Conservation (phyloP, 2,329 filamentous ascomycete genomes). For the Chaetomiaceae sp. region DNA sequence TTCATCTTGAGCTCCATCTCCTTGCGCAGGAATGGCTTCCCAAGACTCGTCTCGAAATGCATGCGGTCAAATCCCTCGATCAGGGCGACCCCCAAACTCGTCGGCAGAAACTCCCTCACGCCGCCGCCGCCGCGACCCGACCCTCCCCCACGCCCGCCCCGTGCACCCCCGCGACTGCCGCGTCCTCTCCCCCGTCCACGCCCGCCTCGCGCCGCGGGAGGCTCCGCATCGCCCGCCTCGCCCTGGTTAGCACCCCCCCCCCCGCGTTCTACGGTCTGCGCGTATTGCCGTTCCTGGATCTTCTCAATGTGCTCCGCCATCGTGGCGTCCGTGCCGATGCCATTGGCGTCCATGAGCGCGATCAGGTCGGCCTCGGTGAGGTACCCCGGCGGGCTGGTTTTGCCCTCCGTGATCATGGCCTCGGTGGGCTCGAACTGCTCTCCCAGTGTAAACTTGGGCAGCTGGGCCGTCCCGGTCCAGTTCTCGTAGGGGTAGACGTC, state of each 20-base stretch:
- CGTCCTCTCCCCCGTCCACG: conserved; percentile 47
- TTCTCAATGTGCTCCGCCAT: conserved; percentile 99
- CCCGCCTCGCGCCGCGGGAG: conserved; percentile 35
- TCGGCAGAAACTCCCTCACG: conserved; percentile 87
- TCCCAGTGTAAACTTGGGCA: conserved; percentile 74
- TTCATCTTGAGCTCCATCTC: conserved; percentile 98
- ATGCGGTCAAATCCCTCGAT: conserved; percentile 94
- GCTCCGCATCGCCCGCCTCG: conserved; percentile 36
- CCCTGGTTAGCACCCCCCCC: conserved; percentile 19
- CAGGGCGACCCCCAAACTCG: conserved; percentile 81
- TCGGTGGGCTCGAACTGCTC: conserved; percentile 85
- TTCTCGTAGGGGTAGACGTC: conserved; percentile 96
- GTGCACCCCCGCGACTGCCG: conserved; percentile 43
- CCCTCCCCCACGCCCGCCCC: conserved; percentile 37
- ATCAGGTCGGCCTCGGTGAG: conserved; percentile 95
- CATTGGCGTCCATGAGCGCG: conserved; percentile 95
- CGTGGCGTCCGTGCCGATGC: conserved; percentile 95
- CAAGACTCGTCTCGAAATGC: conserved; percentile 85
- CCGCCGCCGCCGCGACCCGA: conserved; percentile 40
- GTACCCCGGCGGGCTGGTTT: conserved; percentile 78
- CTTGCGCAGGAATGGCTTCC: conserved; percentile 93
- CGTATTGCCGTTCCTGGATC: conserved; percentile 87
- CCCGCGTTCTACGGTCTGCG: conserved; percentile 55
- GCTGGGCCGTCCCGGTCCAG: conserved; percentile 81
- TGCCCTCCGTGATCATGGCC: conserved; percentile 84